phyloP scores from a whole-genome alignment of 2,329 filamentous ascomycete genomes.

The Talaromyces sp. region DNA sequence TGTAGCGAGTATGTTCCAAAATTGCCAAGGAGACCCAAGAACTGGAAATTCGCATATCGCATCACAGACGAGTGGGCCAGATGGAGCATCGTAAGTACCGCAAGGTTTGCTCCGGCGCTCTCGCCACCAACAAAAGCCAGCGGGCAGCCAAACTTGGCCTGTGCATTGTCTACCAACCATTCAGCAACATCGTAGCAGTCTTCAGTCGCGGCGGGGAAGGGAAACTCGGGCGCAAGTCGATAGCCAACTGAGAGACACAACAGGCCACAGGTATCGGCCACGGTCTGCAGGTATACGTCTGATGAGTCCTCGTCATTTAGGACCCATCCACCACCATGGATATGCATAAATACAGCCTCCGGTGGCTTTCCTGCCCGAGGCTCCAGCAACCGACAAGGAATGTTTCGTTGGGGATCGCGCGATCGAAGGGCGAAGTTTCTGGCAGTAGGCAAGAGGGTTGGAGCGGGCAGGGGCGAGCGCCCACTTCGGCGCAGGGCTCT shows the following conservation, averaged over 20 bases:
- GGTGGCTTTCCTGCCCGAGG: background rate
- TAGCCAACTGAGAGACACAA: conserved; percentile 46
- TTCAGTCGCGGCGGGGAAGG: conserved; percentile 46
- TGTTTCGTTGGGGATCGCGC: background rate
- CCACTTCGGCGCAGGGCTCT: background rate
- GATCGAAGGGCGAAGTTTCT: background rate
- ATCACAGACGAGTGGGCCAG: background rate
- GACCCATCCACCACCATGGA: background rate
- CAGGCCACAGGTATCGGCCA: background rate
- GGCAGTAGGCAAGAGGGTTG: background rate
- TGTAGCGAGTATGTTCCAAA: conserved; percentile 51
- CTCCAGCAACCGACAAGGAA: background rate
- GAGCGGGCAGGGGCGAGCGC: background rate
- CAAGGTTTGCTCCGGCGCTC: background rate
- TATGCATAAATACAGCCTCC: background rate
- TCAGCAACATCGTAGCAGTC: conserved; percentile 46
- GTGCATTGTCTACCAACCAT: conserved; percentile 28
- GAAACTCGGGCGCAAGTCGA: conserved; percentile 48
- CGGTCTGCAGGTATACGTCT: background rate
- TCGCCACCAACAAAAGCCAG: background rate
- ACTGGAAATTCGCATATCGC: conserved; percentile 33
- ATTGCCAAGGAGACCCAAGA: conserved; percentile 49
- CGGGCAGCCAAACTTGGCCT: background rate
- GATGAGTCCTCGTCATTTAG: background rate
- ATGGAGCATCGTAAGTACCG: background rate